Evolutionary conservation across 805 yeast species (phyloP).

Genomic region (Saccharomyces paradoxus): DNA sequence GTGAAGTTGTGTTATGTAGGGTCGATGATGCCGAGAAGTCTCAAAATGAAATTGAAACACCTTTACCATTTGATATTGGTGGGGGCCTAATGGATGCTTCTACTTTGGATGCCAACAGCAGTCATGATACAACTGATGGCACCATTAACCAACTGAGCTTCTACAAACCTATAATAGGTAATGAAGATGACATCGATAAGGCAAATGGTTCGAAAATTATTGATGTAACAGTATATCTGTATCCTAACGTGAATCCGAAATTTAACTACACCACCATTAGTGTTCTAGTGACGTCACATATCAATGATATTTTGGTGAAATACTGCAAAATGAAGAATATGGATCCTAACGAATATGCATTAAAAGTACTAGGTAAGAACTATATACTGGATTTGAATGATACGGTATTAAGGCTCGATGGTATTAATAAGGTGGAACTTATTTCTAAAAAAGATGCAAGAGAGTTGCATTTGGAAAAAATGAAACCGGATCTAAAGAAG

Average conservation of each 20-base stretch:
- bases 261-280: slow-evolving; percentile 26
- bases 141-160: slow-evolving; percentile 30
- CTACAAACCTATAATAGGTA: slow-evolving; percentile 33
- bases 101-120: slow-evolving; percentile 1
- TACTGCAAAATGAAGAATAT: slow-evolving; percentile 30
- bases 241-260: slow-evolving; percentile 28
- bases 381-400: slow-evolving; percentile 32
- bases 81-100: slow-evolving; percentile 9
- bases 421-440: slow-evolving; percentile 35
- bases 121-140: slow-evolving; percentile 5
- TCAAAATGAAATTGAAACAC: slow-evolving; percentile 46
- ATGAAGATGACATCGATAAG: slow-evolving; percentile 9
- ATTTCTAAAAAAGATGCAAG: slow-evolving; percentile 38
- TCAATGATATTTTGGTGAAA: slow-evolving; percentile 32
- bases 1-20: slow-evolving; percentile 69
- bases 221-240: slow-evolving; percentile 27
- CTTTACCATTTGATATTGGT: slow-evolving; percentile 36
- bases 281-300: slow-evolving; percentile 28
- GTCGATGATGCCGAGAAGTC: slow-evolving; percentile 42
- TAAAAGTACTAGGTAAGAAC: slow-evolving; percentile 30
- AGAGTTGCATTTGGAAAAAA: slow-evolving; percentile 27
- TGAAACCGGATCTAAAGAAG: slow-evolving; percentile 22
- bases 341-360: slow-evolving; percentile 31
- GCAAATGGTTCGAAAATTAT: slow-evolving; percentile 23
- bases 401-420: slow-evolving; percentile 36